Base-by-base conservation (phyloP, 1,139 yeast species). In the Pichia cactophila region DNA sequence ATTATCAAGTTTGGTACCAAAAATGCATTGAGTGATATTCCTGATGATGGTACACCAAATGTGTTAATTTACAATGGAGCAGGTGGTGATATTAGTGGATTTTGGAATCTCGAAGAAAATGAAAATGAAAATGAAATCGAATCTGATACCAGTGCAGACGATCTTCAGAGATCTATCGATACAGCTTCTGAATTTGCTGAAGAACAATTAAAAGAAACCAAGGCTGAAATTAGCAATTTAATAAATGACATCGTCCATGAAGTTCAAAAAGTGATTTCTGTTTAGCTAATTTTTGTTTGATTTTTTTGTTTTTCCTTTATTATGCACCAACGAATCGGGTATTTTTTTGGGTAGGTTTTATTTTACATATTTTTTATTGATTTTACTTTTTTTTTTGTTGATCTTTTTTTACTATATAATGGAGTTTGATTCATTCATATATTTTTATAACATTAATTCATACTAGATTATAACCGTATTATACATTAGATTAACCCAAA, bases 31-130 rank as follows among this genome's bases (percentile, higher is more conserved):
- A 61, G 75, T 48, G 95, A 85, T 61, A 72, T 90, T 57, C 94
- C 95, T 57, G 90, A 81, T 52, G 65, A 61, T 41, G 50, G 46
- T 17, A 86, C 97, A 49, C 96, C 96, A 60, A 92, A 92, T 72
- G 70, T 84, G 54, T 79, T 92, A 70, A 90, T 90, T 49, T 92
- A 73, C 78, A 92, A 92, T 67, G 98, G 98, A 70, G 97, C 83
- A 57, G 96, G 96, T 60, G 80, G 81, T 67, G 84, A 84, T 69
- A 69, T 87, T 67, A 73, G 81, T 53, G 77, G 73, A 47, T 85
- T 86, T 79, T 87, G 95, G 94, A 69, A 68, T 28, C 37, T 42
- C 12, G 57, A 57, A 23, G 50, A 48, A 20, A 36, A 44, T 16
- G 36, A 42, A 33, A n/a, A 7, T 6, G 17, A n/a, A 16, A 51